Conservation (phyloP, 2,329 filamentous ascomycete genomes). For the Didymella arachidicola region DNA sequence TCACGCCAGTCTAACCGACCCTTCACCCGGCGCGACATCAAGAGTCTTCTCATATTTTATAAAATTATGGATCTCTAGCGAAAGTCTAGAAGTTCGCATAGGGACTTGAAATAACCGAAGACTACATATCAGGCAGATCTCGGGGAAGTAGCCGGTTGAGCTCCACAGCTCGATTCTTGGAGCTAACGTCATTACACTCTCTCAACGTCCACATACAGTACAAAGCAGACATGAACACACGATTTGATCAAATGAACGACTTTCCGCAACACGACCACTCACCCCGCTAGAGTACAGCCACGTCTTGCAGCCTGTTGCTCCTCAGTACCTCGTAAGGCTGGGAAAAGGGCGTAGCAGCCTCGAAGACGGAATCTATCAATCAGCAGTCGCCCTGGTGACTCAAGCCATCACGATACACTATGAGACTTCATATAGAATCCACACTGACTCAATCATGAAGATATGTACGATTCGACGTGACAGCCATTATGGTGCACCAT, state of each 20-base stretch:
- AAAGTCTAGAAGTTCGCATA: background rate
- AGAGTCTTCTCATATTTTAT: background rate
- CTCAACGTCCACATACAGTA: background rate
- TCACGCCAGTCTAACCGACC: constrained; percentile 4
- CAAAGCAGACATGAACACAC: no score
- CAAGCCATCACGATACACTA: background rate
- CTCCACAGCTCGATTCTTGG: background rate
- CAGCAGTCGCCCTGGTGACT: background rate
- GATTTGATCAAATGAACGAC: background rate
- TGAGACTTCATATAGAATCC: background rate
- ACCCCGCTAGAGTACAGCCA: background rate
- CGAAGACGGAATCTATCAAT: background rate
- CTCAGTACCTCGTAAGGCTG: background rate
- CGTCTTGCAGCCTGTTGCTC: background rate
- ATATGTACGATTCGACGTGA: background rate
- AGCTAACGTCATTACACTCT: background rate
- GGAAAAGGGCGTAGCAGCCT: background rate
- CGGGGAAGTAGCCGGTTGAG: background rate
- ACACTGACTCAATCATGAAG: background rate
- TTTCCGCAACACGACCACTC: background rate
- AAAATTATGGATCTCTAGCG: background rate
- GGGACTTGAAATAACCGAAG: no score
- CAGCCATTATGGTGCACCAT: background rate
- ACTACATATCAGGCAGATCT: background rate
- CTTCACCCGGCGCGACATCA: constrained; percentile 2